These are phyloP conservation scores for Ceratobasidium sp. DNA, from an alignment of 1,284 basidiomycete species.

Conservation along the genomic window DNA sequence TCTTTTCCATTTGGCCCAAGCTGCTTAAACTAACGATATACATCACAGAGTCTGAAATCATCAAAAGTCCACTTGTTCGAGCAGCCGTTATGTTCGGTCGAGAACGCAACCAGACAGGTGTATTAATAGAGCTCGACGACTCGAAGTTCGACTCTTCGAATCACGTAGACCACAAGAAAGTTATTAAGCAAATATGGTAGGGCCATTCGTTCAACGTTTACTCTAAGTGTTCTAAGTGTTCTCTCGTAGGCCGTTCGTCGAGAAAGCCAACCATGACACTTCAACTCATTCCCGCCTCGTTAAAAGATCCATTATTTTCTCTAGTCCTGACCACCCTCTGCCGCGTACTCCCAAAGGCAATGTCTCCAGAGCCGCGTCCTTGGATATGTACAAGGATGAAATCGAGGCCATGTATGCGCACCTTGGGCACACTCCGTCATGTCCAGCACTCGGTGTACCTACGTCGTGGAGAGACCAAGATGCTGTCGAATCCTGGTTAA, in stretches of 20 bases:
- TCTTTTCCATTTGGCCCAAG: not conserved
- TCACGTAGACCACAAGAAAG: conserved; percentile 50
- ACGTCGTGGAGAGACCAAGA: conserved; percentile 15
- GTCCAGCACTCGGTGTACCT: not conserved
- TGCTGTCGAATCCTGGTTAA: conserved; percentile 21
- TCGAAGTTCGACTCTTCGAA: conserved; percentile 54
- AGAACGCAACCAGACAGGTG: conserved; percentile 58
- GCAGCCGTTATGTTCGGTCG: conserved; percentile 57
- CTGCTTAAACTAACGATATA: not conserved
- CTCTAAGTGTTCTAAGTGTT: not conserved
- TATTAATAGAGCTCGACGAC: conserved; percentile 57
- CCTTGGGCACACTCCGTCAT: conserved; percentile 3
- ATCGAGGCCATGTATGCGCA: conserved; percentile 44
- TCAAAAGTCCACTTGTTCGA: conserved; percentile 51
- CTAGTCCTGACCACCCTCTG: conserved; percentile 4
- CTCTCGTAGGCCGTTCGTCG: conserved; percentile 53
- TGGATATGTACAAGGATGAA: conserved; percentile 44
- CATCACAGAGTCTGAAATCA: conserved; percentile 29
- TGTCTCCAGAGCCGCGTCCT: conserved; percentile 35
- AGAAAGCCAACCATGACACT: conserved; percentile 57
- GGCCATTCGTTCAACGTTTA: conserved; percentile 23
- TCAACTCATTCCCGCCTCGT: conserved; percentile 58
- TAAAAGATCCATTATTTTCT: conserved; percentile 51
- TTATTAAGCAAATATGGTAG: conserved; percentile 56
- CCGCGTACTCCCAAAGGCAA: conserved; percentile 45